Base-by-base conservation (phyloP, 164 flowering plant genomes). In the Vitis riparia region DNA sequence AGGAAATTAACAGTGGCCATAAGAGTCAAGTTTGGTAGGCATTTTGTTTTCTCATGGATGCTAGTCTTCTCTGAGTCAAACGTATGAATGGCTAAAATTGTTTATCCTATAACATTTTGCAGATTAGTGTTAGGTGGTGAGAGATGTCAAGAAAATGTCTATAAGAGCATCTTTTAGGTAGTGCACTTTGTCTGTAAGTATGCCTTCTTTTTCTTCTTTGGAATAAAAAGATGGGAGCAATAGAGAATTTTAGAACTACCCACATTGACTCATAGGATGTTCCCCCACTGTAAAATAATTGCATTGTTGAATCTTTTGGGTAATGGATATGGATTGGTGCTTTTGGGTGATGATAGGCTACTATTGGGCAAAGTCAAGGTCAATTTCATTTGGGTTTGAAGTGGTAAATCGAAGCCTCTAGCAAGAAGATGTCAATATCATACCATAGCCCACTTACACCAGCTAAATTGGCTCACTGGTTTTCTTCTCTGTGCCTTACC, bases 221-320 rank as follows among this genome's bases (percentile, higher is more conserved):
- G 27, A 57, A 57, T 57, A 37, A 57, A 23, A 57, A 57, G 59
- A 57, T 53, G 14, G 56, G 59, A 57, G 59, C 11, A 17, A 19
- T 10, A 16, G 69, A 16, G 60, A 48, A 55, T 30, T 44, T 67
- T n/a, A 59, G 44, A 68, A 51, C 55, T 59, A 60, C 56, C 65
- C 65, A 30, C 57, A 60, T 68, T 68, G 71, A 68, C 71, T 59
- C 44, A 3, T 37, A 37, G 2, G 44, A 1, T 3, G 19, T 57
- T 57, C 19, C 29, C 10, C 44, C 44, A 8, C 19, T 57, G 23
- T 16, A 57, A 57, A 16, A 57, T 16, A 57, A 57, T 16, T 11
- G 19, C 59, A 17, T 16, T 57, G 59, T 57, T 57, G 59, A 57
- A 13, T 16, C 27, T 23, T 23, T 23, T 23, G 27, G 27, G 23